Base-by-base conservation (phyloP, 2,329 filamentous ascomycete species). In the Neurospora crassa region DNA sequence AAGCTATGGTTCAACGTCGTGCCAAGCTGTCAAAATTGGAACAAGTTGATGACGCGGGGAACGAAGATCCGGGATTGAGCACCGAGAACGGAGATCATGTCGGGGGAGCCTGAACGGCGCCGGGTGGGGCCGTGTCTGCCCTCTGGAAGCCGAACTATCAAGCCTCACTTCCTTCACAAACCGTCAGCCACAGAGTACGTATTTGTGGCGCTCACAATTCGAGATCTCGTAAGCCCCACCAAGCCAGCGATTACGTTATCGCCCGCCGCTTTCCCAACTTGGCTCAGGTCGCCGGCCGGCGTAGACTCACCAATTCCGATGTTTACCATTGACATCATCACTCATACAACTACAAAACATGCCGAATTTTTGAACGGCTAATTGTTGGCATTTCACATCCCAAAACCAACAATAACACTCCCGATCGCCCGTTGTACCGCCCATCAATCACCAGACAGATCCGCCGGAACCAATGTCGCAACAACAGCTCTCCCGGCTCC, bases 401-500 rank as follows among this genome's bases (percentile, higher is more conserved):
- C 18, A 47, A 14, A 0, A 2, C 20, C 20, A 6, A 53, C 16
- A 7, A 10, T 37, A 29, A 18, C 14, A 20, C 4, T 42, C 1
- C 6, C 14, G 10, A 8, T 8, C 40, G 10, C 10, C 8, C n/a
- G 3, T 20, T 67, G 6, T 14, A 5, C 11, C 2, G 4, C 4
- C 63, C 34, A 47, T 16, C 40, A 2, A 42, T 2, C 41, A 18
- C 47, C 47, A 20, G 1, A 34, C 12, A 43, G n/a, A 67, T n/a
- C 41, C 5, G 16, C 59, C 20, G n/a, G 59, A 29, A 16, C 24
- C 53, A 1, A 89, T 89, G 87, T 88, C 87, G 24, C 78, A 84
- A 67, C 79, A 91, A 68, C 92, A 94, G 78, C 88, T 99, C 8
- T 89, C 90, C 34, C 89, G 89, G 78, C 86, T 99, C 18, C 86